A percentile compares a stretch with the other conserved stretches of the same genome.
phyloP scores from a whole-genome alignment of 331 rosid genomes.

The Rhamnella rubrinervis region DNA sequence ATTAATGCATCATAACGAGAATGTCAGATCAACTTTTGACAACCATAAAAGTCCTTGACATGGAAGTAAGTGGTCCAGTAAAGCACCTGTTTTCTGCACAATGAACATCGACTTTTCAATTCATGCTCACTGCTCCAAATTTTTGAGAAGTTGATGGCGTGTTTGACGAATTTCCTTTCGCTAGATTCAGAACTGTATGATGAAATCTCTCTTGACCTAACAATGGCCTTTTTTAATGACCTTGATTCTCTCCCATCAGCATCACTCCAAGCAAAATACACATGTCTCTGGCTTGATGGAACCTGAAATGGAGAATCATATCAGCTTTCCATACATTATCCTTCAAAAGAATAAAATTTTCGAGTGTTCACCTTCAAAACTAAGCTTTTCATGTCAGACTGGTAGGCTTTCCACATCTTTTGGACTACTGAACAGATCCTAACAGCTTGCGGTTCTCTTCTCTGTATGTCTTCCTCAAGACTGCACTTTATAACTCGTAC shows the following conservation, averaged over 20 bases:
- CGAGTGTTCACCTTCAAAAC: slow-evolving; percentile 56
- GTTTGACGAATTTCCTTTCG: slow-evolving; percentile 69
- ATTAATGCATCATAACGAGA: slow-evolving; percentile 14
- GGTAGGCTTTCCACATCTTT: slow-evolving; percentile 76
- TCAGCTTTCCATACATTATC: slow-evolving; percentile 27
- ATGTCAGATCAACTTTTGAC: slow-evolving; percentile 1
- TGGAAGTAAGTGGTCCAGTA: slow-evolving; percentile 22
- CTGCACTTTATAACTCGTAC: slow-evolving; percentile 72
- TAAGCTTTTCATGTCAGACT: slow-evolving; percentile 62
- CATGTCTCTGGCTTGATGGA: slow-evolving; percentile 94
- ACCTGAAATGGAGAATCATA: slow-evolving; percentile 53
- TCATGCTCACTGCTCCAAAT: slow-evolving; percentile 95
- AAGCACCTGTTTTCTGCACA: slow-evolving; percentile 82
- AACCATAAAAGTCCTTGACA: neutral
- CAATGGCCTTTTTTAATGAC: slow-evolving; percentile 52
- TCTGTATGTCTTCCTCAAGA: slow-evolving; percentile 51
- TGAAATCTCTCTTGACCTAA: slow-evolving; percentile 64
- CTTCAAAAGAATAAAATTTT: slow-evolving; percentile 21
- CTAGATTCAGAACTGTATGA: slow-evolving; percentile 51
- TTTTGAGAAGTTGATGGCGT: slow-evolving; percentile 64
- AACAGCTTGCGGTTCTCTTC: slow-evolving; percentile 77
- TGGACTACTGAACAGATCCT: slow-evolving; percentile 68
- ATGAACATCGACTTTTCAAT: slow-evolving; percentile 58
- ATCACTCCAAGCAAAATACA: slow-evolving; percentile 78
- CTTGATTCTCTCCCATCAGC: slow-evolving; percentile 65